phyloP scores from a whole-genome alignment of 1,284 basidiomycete species.

The Agaricales sp. region DNA sequence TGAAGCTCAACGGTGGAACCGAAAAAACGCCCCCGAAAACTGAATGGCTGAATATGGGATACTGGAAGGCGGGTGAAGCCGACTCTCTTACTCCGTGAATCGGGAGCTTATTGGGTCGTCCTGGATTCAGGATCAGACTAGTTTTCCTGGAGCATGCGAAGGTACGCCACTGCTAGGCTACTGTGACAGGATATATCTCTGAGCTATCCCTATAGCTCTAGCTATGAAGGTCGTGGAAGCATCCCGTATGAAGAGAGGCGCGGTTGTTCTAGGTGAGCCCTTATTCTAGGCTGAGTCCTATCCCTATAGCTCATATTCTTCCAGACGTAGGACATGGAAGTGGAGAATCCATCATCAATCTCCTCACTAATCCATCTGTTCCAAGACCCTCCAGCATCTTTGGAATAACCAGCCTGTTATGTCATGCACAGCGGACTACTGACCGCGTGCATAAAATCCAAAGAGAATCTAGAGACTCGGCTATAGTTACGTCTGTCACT shows the following conservation, averaged over 20 bases:
- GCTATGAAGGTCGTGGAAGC: conserved; percentile 40
- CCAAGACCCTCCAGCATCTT: conserved; percentile 38
- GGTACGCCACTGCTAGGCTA: conserved; percentile 21
- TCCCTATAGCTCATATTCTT: conserved; percentile 7
- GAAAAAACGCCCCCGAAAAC: conserved; percentile 28
- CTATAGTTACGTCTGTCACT: conserved; percentile 15
- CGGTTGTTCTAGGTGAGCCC: conserved; percentile 42
- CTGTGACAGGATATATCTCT: not conserved
- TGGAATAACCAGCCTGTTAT: conserved; percentile 50
- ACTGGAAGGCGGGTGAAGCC: conserved; percentile 38
- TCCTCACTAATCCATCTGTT: conserved; percentile 31
- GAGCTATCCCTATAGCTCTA: conserved; percentile 30
- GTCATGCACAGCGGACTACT: conserved; percentile 38
- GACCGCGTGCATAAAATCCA: conserved; percentile 27
- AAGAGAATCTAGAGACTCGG: too few relatives aligned
- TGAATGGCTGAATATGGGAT: conserved; percentile 65
- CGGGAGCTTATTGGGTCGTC: not conserved
- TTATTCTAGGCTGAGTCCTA: not conserved
- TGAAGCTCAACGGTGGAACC: conserved; percentile 33
- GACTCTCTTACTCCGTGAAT: not conserved
- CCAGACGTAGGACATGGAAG: conserved; percentile 64
- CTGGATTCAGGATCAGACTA: conserved; percentile 31
- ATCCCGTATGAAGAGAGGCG: conserved; percentile 28
- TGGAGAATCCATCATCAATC: conserved; percentile 55
- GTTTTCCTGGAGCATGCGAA: conserved; percentile 52